Base-by-base conservation (phyloP, 495 filamentous ascomycete genomes). In the Ramalina intermedia region DNA sequence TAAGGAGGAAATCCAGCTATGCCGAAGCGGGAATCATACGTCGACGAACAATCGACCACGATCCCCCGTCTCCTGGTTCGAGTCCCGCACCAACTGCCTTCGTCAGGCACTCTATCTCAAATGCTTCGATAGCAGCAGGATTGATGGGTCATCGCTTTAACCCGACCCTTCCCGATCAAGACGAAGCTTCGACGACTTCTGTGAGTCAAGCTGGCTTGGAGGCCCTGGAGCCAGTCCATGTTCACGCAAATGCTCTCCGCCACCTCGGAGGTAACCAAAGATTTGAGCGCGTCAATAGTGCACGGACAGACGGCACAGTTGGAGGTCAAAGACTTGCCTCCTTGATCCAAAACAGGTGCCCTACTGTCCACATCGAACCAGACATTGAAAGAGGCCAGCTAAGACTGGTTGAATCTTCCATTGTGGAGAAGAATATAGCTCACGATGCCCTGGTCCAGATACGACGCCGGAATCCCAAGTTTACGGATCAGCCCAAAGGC, bases 131-230 rank as follows among this genome's bases (percentile, higher is more conserved):
- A n/a, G 20, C 12, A 13, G 12, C 18, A 18, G n/a, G 23, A 38
- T 21, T 43, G 42, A 38, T 47, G 20, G 26, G 16, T 37, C 27
- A 47, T 1, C 21, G 27, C 41, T 26, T 3, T 21, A 8, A n/a
- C 37, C 16, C 12, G 21, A 11, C 33, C 8, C 48, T 18, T 20
- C 20, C 21, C 47, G 40, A 20, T 35, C 37, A 14, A 11, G 12
- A 12, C 46, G 36, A 26, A 27, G 38, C 14, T n/a, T 12, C 24
- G 41, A 42, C 5, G 26, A 46, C 18, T 20, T 43, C 20, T 54
- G 13, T 54, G 0, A 50, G 47, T 37, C 52, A 50, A 29, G 47
- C 37, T 27, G 52, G 52, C 7, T 13, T 54, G 42, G 47, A 54
- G 36, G 16, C 43, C 23, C 20, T 50, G 17, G 36, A 49, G 35